A percentile compares a stretch with the other conserved stretches of the same genome.
phyloP scores from a whole-genome alignment of 805 yeast genomes.

The Torulaspora microellipsoides region DNA sequence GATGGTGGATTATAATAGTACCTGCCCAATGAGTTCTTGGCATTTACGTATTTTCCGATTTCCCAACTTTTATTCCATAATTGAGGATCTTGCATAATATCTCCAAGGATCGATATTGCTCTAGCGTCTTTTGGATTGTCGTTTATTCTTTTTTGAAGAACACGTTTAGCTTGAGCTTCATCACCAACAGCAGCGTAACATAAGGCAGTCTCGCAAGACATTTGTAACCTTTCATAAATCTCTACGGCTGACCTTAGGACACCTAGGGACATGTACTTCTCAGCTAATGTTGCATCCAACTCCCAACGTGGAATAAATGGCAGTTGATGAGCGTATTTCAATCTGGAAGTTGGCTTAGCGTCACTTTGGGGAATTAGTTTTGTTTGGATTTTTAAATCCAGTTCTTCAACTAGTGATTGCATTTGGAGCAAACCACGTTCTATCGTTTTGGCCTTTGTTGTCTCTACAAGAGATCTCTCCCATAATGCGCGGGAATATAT shows the following conservation, averaged over 20 bases:
- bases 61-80: constrained; percentile 88
- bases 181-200: constrained; percentile 86
- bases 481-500: constrained; percentile 78
- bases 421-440: constrained; percentile 93
- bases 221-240: constrained; percentile 71
- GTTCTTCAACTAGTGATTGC: constrained; percentile 85
- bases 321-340: constrained; percentile 66
- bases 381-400: constrained; percentile 61
- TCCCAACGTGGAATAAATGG: constrained; percentile 82
- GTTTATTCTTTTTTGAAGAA: constrained; percentile 51
- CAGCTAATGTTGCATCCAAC: constrained; percentile 78
- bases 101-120: constrained; percentile 81
- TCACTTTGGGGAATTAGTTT: constrained; percentile 47
- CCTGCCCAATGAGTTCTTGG: constrained; percentile 77
- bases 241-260: constrained; percentile 82
- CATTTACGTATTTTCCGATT: constrained; percentile 72
- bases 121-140: constrained; percentile 72
- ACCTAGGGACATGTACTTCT: constrained; percentile 80
- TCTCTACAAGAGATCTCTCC: constrained; percentile 83
- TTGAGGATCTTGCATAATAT: constrained; percentile 67
- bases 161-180: constrained; percentile 56
- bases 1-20: constrained; percentile 65
- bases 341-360: constrained; percentile 40
- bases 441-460: constrained; percentile 74
- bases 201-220: constrained; percentile 80